Evolutionary conservation across 192 early-diverging fungal species (phyloP).

Genomic region (Backusella luteola): DNA sequence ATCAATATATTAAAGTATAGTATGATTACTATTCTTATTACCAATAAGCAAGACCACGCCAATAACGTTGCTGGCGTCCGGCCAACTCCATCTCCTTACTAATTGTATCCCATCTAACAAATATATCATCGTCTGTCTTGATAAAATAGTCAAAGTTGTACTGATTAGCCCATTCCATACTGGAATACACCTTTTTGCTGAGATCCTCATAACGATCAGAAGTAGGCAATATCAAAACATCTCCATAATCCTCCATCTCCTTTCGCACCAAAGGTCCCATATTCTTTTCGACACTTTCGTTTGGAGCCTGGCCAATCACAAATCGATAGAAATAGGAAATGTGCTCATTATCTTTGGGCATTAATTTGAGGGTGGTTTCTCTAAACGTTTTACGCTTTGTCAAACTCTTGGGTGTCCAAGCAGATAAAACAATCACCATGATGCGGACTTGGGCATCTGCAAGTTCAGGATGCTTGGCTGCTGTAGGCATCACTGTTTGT

Average conservation of each 20-base stretch:
- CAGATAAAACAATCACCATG: conserved; percentile 52
- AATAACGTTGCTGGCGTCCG: conserved; percentile 49
- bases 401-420: conserved; percentile 54
- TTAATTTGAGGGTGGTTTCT: conserved; percentile 46
- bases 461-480: conserved; percentile 21
- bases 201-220: conserved; percentile 53
- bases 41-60: conserved; percentile 59
- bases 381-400: conserved; percentile 46
- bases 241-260: conserved; percentile 45
- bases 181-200: conserved; percentile 56
- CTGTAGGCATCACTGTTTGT: conserved; percentile 30
- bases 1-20: not conserved
- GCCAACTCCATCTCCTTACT: conserved; percentile 41
- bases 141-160: conserved; percentile 54
- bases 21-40: conserved; percentile 20
- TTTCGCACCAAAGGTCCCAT: conserved; percentile 47
- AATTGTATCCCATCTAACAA: conserved; percentile 58
- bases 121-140: conserved; percentile 63
- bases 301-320: conserved; percentile 50
- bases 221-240: conserved; percentile 52
- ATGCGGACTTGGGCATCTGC: conserved; percentile 41
- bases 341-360: conserved; percentile 39
- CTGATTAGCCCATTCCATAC: conserved; percentile 52
- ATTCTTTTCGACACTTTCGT: conserved; percentile 29
- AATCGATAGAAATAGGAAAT: conserved; percentile 52